A percentile compares a stretch with the other conserved stretches of the same genome.
Evolutionary conservation across 2,329 filamentous ascomycete species (phyloP).

Genomic region (Neofusicoccum kwambonambiense): DNA sequence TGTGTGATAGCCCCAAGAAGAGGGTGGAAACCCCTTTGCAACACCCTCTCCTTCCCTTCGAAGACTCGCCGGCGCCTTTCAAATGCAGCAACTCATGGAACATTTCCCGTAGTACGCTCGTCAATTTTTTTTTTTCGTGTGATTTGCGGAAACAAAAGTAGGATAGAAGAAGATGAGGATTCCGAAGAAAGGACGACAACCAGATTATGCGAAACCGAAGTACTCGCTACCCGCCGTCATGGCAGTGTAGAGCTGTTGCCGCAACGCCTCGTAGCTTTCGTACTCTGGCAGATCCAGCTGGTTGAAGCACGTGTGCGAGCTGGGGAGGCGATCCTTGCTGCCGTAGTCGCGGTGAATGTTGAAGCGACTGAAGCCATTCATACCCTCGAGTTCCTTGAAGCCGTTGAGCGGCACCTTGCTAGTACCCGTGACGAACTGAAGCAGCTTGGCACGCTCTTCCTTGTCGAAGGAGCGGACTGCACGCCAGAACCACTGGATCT

Average conservation of each 20-base stretch:
- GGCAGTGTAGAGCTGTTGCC: slow-evolving; percentile 85
- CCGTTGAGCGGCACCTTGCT: slow-evolving; percentile 98
- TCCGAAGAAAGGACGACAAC: not conserved
- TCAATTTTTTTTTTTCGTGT: not conserved
- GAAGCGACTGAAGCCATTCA: slow-evolving; percentile 98
- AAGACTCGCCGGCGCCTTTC: slow-evolving; percentile 1
- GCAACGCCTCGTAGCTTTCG: slow-evolving; percentile 88
- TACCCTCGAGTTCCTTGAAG: slow-evolving; percentile 98
- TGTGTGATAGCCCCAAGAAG: too few relatives aligned
- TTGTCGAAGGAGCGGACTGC: slow-evolving; percentile 97
- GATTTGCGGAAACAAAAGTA: not conserved
- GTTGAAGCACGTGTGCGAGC: slow-evolving; percentile 98
- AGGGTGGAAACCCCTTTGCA: not conserved
- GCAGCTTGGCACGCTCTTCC: slow-evolving; percentile 93
- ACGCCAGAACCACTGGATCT: slow-evolving; percentile 99
- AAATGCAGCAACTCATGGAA: slow-evolving; percentile 4
- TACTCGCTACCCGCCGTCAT: slow-evolving; percentile 98
- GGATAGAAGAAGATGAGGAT: not conserved
- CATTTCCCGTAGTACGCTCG: not conserved
- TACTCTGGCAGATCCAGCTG: slow-evolving; percentile 98
- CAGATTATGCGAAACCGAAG: slow-evolving; percentile 85
- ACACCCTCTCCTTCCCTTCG: not conserved
- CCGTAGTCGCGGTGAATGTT: slow-evolving; percentile 99
- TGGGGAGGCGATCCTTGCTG: slow-evolving; percentile 91
- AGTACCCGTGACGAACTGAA: slow-evolving; percentile 97